Conservation (phyloP, 2,329 filamentous ascomycete species). For the Fusarium mundagurra region DNA sequence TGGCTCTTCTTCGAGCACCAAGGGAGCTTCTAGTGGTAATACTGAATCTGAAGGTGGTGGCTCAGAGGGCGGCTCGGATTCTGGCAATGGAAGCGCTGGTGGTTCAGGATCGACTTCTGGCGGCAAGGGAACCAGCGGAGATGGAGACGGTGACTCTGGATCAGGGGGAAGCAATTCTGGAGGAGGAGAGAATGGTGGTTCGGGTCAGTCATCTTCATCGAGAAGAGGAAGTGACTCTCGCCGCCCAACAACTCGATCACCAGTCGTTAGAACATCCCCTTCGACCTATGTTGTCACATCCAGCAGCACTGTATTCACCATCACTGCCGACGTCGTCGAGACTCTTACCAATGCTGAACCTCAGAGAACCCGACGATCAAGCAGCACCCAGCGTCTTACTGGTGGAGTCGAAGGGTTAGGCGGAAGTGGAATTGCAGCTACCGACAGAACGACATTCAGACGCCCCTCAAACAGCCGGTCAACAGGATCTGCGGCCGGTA, state of each 20-base stretch:
- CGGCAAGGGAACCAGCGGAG: not conserved
- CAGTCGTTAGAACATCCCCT: not conserved
- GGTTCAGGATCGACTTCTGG: not conserved
- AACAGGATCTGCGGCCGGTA: not conserved
- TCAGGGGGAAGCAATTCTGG: not conserved
- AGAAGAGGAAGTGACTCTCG: not conserved
- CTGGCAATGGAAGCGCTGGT: not conserved
- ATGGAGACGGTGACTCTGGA: not conserved
- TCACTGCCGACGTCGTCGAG: not conserved
- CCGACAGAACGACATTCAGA: not conserved
- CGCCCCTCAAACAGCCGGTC: not conserved
- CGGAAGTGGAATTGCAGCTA: not conserved
- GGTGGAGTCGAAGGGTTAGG: not conserved
- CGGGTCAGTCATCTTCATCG: not conserved
- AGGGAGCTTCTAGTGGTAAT: not conserved
- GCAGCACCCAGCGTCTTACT: not conserved
- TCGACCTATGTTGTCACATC: constrained; percentile 11
- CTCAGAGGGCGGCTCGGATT: not conserved
- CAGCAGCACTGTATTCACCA: not conserved
- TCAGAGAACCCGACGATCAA: too few species aligned
- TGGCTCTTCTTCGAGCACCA: not conserved
- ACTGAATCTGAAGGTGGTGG: not conserved
- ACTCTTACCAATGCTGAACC: not conserved
- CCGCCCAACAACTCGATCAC: not conserved
- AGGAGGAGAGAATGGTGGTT: not conserved